These are phyloP conservation scores for Fusarium chlamydosporum DNA, from an alignment of 2,329 filamentous ascomycete genomes.

Conservation along the genomic window DNA sequence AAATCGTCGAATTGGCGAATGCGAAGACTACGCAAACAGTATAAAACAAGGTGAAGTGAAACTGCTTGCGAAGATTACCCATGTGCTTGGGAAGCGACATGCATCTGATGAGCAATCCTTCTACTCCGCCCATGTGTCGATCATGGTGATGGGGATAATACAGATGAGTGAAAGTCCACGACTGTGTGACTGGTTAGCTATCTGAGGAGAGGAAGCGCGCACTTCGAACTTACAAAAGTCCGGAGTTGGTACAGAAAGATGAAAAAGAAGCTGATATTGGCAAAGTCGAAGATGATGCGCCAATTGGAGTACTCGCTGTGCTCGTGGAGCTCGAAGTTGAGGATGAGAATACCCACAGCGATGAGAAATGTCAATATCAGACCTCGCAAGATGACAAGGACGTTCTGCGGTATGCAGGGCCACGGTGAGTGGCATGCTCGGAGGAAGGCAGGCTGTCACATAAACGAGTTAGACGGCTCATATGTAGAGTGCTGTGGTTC, in stretches of 20 bases:
- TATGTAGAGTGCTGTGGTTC: fast-evolving
- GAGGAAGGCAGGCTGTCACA: constrained; percentile 63
- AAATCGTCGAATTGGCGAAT: constrained; percentile 66
- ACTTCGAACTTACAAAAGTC: constrained; percentile 59
- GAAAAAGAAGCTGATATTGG: constrained; percentile 60
- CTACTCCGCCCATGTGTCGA: constrained; percentile 54
- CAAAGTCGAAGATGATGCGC: constrained; percentile 66
- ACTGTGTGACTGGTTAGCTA: constrained; percentile 51
- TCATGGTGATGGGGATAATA: constrained; percentile 61
- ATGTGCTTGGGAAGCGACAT: constrained; percentile 64
- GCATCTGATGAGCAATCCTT: constrained; percentile 56
- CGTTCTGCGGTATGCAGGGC: constrained; percentile 61
- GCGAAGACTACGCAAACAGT: constrained; percentile 61
- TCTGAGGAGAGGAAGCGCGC: neutral
- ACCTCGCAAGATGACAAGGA: constrained; percentile 61
- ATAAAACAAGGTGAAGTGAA: constrained; percentile 67
- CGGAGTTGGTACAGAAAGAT: constrained; percentile 63
- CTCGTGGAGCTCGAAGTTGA: constrained; percentile 62
- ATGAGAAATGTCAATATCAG: constrained; percentile 61
- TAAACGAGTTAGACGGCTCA: constrained; percentile 23
- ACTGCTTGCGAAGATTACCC: constrained; percentile 59
- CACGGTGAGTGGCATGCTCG: constrained; percentile 68
- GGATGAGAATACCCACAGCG: constrained; percentile 58
- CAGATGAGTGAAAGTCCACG: constrained; percentile 67
- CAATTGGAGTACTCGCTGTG: constrained; percentile 58